Evolutionary conservation across 2,329 filamentous ascomycete genomes (phyloP).

Genomic region (Lithohypha guttulata): DNA sequence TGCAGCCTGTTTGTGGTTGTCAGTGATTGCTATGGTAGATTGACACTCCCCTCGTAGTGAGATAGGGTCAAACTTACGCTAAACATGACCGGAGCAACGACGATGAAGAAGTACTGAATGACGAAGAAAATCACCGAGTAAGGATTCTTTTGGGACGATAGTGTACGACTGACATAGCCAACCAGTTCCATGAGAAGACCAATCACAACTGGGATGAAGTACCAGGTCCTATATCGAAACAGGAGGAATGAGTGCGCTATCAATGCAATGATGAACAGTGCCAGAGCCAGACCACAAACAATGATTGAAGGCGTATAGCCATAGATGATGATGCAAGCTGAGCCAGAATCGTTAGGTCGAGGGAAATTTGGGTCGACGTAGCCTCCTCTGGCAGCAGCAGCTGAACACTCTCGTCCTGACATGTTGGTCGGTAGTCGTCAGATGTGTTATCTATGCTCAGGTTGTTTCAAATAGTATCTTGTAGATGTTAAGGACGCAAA

Average conservation of each 20-base stretch:
- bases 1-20: conserved; percentile 35
- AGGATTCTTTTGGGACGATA: conserved; percentile 41
- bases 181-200: conserved; percentile 39
- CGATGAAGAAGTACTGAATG: conserved; percentile 51
- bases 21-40: no score
- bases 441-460: background rate
- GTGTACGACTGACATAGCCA: conserved; percentile 40
- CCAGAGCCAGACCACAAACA: conserved; percentile 36
- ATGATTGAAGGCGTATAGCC: conserved; percentile 34
- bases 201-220: conserved; percentile 32
- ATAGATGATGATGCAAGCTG: conserved; percentile 18
- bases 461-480: no score
- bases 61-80: background rate
- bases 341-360: conserved; percentile 10
- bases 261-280: conserved; percentile 25
- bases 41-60: no score
- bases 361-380: conserved; percentile 17
- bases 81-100: conserved; percentile 49
- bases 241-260: conserved; percentile 16
- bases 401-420: background rate
- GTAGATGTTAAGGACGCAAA: no score
- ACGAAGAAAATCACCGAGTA: conserved; percentile 48
- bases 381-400: conserved; percentile 6
- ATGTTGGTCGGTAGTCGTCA: background rate
- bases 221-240: conserved; percentile 17